A percentile compares a stretch with the other conserved stretches of the same genome.
phyloP scores from a whole-genome alignment of 176 grass and related monocot species.

The Olyra latifolia region DNA sequence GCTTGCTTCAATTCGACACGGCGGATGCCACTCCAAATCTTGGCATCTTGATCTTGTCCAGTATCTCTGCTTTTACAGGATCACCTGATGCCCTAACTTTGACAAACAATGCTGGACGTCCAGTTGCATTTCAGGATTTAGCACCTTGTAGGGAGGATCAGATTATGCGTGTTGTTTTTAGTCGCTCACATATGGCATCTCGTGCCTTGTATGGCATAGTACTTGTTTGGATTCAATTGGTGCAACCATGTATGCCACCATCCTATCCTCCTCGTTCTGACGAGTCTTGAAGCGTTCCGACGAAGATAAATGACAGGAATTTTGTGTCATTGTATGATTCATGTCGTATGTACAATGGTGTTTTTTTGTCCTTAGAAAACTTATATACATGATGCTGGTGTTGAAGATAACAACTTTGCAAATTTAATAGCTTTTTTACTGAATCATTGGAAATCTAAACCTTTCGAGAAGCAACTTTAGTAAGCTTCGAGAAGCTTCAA shows the following conservation, averaged over 20 bases:
- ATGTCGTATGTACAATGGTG: background rate
- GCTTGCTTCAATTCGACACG: background rate
- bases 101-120: background rate
- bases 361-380: no score
- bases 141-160: slow-evolving; percentile 2
- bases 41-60: slow-evolving; percentile 17
- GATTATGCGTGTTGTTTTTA: background rate
- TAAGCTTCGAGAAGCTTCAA: no score
- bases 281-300: background rate
- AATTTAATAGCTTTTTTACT: no score
- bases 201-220: background rate
- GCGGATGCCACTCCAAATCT: background rate
- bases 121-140: slow-evolving; percentile 27
- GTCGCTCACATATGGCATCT: slow-evolving; percentile 7
- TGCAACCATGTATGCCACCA: slow-evolving; percentile 25
- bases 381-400: background rate
- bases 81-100: background rate
- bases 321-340: background rate
- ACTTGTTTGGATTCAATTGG: background rate
- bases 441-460: no score
- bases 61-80: background rate
- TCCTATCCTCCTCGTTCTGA: background rate
- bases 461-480: background rate
- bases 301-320: background rate
- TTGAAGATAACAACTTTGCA: background rate